Evolutionary conservation across 2,329 filamentous ascomycete genomes (phyloP).

Genomic region (Acrocalymma vagum): DNA sequence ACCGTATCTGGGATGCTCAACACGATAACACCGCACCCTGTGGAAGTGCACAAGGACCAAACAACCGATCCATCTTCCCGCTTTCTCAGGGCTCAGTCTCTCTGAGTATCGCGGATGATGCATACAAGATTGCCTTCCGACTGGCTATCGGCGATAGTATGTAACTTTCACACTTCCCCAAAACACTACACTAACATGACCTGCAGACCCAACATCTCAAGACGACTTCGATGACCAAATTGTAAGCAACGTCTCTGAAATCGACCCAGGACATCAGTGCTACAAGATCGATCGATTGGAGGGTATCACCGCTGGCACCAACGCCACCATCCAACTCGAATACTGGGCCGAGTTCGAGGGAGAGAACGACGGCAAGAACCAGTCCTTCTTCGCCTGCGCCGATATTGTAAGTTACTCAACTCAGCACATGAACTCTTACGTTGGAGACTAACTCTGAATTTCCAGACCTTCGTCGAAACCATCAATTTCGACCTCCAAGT

Average conservation of each 20-base stretch:
- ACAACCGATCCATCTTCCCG: conserved; percentile 65
- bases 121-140: conserved; percentile 62
- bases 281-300: conserved; percentile 48
- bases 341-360: conserved; percentile 54
- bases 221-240: conserved; percentile 50
- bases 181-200: no score
- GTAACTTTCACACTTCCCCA: no score
- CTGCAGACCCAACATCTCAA: conserved; percentile 52
- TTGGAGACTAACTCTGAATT: background rate
- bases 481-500: conserved; percentile 51
- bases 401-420: conserved; percentile 45
- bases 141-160: conserved; percentile 63
- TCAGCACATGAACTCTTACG: no score
- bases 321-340: conserved; percentile 57
- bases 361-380: conserved; percentile 45
- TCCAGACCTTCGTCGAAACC: conserved; percentile 48
- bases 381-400: conserved; percentile 58
- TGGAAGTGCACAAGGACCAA: conserved; percentile 58
- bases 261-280: conserved; percentile 56
- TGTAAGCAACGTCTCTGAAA: conserved; percentile 45
- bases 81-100: conserved; percentile 64
- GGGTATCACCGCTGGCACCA: conserved; percentile 48
- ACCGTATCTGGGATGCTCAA: conserved; percentile 63
- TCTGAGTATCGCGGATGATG: conserved; percentile 65
- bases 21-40: conserved; percentile 67